These are phyloP conservation scores for Jatropha multifida DNA, from an alignment of 441 rosid species.

Conservation along the genomic window DNA sequence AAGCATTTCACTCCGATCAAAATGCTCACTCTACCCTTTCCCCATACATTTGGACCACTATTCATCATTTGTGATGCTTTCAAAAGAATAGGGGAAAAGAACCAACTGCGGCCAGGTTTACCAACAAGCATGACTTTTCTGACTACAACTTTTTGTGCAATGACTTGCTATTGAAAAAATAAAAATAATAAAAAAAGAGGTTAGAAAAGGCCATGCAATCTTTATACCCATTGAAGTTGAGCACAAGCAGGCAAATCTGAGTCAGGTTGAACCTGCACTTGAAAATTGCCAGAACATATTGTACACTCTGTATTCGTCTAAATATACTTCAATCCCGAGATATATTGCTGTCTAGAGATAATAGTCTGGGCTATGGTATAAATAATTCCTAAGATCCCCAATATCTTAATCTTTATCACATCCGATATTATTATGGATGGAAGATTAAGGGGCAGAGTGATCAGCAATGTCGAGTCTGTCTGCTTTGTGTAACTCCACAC, in stretches of 20 bases:
- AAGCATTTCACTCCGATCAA: background rate
- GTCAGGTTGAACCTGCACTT: slow-evolving; percentile 29
- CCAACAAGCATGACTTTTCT: background rate
- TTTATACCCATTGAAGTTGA: background rate
- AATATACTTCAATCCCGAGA: slow-evolving; percentile 90
- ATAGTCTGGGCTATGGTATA: slow-evolving; percentile 78
- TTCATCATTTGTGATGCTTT: background rate
- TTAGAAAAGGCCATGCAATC: background rate
- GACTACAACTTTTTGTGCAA: background rate
- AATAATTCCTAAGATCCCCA: slow-evolving; percentile 80
- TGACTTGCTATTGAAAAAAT: background rate
- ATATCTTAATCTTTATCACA: slow-evolving; percentile 72
- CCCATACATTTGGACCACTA: background rate
- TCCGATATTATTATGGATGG: slow-evolving; percentile 85
- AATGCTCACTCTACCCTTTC: background rate
- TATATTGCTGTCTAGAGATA: slow-evolving; percentile 93
- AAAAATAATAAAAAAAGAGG: background rate
- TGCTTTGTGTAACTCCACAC: slow-evolving; percentile 86
- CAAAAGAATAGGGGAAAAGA: background rate
- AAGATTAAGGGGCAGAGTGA: slow-evolving; percentile 84
- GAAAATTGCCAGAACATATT: slow-evolving; percentile 42
- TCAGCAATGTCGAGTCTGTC: slow-evolving; percentile 60
- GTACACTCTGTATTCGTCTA: slow-evolving; percentile 55
- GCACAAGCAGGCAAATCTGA: background rate
- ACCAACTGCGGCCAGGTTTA: background rate